phyloP scores from a whole-genome alignment of 2,329 filamentous ascomycete species.

The Xylariaceae sp. region DNA sequence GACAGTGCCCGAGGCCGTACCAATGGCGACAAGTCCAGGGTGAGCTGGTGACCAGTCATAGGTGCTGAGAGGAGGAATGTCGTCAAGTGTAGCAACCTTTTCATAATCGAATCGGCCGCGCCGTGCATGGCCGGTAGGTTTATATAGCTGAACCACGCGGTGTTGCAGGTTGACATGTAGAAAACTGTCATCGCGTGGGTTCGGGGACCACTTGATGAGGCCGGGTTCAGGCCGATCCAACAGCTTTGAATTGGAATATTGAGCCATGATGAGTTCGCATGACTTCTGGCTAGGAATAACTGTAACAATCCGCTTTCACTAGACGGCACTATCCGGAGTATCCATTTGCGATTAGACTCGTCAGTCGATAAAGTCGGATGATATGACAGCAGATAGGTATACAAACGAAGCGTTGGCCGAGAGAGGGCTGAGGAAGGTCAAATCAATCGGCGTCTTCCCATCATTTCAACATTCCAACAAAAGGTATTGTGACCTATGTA shows the following conservation, averaged over 20 bases:
- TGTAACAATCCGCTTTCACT: background rate
- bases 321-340: background rate
- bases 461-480: background rate
- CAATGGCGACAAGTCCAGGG: slow-evolving; percentile 74
- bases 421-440: background rate
- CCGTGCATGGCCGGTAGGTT: slow-evolving; percentile 65
- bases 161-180: slow-evolving; percentile 71
- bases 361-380: background rate
- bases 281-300: background rate
- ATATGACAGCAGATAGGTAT: background rate
- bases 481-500: background rate
- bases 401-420: slow-evolving; percentile 2
- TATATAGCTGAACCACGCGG: slow-evolving; percentile 67
- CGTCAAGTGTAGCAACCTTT: slow-evolving; percentile 65
- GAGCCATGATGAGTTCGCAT: slow-evolving; percentile 28
- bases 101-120: slow-evolving; percentile 64
- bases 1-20: slow-evolving; percentile 76
- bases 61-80: slow-evolving; percentile 68
- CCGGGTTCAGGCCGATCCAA: slow-evolving; percentile 67
- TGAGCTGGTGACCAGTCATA: slow-evolving; percentile 71
- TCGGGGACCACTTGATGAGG: slow-evolving; percentile 71
- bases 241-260: slow-evolving; percentile 41
- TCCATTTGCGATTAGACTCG: background rate
- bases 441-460: slow-evolving; percentile 1
- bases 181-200: slow-evolving; percentile 64